Evolutionary conservation across 805 yeast species (phyloP).

Genomic region (Kluyveromyces starmeri): DNA sequence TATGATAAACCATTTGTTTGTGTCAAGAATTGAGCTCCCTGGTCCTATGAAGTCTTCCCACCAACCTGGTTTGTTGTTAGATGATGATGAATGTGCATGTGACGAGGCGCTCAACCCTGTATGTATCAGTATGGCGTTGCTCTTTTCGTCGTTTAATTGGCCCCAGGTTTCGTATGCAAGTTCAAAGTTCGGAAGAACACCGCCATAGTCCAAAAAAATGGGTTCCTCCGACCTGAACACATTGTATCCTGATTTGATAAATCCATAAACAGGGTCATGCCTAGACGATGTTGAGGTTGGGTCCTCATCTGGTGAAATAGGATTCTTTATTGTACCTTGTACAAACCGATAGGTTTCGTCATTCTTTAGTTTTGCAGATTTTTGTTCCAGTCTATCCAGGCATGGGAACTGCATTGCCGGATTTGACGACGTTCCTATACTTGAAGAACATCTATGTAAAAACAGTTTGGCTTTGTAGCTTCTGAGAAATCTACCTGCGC

Average conservation of each 20-base stretch:
- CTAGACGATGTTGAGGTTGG: constrained; percentile 24
- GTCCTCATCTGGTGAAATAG: constrained; percentile 4
- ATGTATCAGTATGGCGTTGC: constrained; percentile 73
- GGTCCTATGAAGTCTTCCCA: constrained; percentile 95
- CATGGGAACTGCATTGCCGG: constrained; percentile 79
- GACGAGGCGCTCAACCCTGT: constrained; percentile 92
- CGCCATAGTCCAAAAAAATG: constrained; percentile 73
- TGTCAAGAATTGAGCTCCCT: constrained; percentile 60
- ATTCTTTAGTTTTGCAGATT: constrained; percentile 29
- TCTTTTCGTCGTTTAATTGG: constrained; percentile 44
- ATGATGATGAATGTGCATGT: constrained; percentile 75
- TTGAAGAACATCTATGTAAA: neutral
- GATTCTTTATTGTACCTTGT: constrained; percentile 6
- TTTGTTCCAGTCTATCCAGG: constrained; percentile 63
- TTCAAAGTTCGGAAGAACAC: constrained; percentile 59
- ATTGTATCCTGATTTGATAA: constrained; percentile 60
- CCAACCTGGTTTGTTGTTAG: constrained; percentile 76
- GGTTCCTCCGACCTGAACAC: constrained; percentile 47
- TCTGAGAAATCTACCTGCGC: too few species aligned
- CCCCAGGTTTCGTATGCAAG: constrained; percentile 98
- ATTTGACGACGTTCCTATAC: constrained; percentile 34
- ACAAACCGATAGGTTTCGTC: neutral
- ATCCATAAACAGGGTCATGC: constrained; percentile 80
- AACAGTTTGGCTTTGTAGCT: too few species aligned
- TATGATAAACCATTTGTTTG: constrained; percentile 69